phyloP scores from a whole-genome alignment of 2,329 filamentous ascomycete genomes.

The Didymella glomerata region DNA sequence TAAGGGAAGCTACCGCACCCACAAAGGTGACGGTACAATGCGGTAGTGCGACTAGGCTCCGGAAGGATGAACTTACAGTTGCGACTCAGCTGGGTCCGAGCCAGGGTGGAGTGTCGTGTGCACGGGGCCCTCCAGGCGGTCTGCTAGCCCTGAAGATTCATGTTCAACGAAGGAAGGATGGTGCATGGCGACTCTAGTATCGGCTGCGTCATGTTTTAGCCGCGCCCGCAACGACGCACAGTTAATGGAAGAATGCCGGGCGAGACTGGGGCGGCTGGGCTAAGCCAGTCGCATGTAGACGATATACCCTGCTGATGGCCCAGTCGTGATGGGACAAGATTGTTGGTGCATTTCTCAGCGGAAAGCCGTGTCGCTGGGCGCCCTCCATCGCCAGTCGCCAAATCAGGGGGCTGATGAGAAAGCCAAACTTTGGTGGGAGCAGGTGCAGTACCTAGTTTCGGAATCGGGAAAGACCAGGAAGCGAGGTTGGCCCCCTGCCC shows the following conservation, averaged over 20 bases:
- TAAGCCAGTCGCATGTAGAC: conserved; percentile 28
- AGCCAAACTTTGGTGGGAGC: conserved; percentile 42
- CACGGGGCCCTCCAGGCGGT: conserved; percentile 47
- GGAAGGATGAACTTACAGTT: conserved; percentile 36
- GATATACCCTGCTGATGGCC: conserved; percentile 21
- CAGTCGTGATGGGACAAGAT: conserved; percentile 10
- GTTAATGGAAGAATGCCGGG: conserved; percentile 32
- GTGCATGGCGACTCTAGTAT: conserved; percentile 36
- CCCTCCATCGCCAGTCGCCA: conserved; percentile 26
- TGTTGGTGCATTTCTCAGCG: conserved; percentile 29
- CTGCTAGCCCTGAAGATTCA: conserved; percentile 37
- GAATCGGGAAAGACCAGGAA: conserved; percentile 30
- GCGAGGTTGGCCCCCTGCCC: conserved; percentile 30
- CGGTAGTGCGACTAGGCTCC: conserved; percentile 43
- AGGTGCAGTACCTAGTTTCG: conserved; percentile 38
- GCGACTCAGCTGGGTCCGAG: conserved; percentile 47
- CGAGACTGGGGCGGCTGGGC: conserved; percentile 27
- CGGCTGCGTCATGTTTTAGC: conserved; percentile 45
- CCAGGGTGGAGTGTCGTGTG: conserved; percentile 42
- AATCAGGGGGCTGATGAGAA: conserved; percentile 34
- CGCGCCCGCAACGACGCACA: conserved; percentile 37
- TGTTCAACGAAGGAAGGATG: conserved; percentile 40
- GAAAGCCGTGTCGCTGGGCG: conserved; percentile 29
- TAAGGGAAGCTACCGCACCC: conserved; percentile 35
- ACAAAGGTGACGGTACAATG: conserved; percentile 42